Base-by-base conservation (phyloP, 2,329 filamentous ascomycete species). In the Epichloe uncinata region DNA sequence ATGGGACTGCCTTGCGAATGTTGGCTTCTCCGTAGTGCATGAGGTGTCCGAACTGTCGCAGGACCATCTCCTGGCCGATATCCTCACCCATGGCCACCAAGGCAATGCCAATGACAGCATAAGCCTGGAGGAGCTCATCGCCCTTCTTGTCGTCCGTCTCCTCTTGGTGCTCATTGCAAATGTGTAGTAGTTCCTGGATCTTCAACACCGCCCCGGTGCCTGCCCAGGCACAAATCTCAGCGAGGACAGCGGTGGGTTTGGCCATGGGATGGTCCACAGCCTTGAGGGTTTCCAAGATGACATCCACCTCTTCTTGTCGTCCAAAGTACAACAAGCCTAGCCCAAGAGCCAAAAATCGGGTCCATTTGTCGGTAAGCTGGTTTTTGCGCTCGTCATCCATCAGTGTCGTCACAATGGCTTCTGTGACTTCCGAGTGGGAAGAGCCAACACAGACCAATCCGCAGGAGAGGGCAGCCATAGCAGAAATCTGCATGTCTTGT, bases 21-120 rank as follows among this genome's bases (percentile, higher is more conserved):
- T 98, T 97, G 63, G 90, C 78, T 67, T 96, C 91, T 55, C 94
- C 93, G 62, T 98, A 98, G 71, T 98, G 93, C 93, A 98, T 98
- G 53, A 98, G 76, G 66, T 98, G 93, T 46, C 90, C 93, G 60
- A 98, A 97, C 63, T 96, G 93, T 52, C 93, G 85, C 40, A 98
- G 77, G 11, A 97, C 90, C 93, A 98, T 98, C 64, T 98, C 93
- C 66, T 98, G 93, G 5, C 94, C 94, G 50, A 98, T 84, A 52
- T 98, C 94, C 66, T 98, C 93, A 53, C 93, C 93, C 93, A 98
- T 98, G 15, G 91, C 85, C 51, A 98, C 93, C 49, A 98, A 73
- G 12, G 88, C 91, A 52, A 98, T 82, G 59, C 93, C 94, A 51
- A 98, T 78, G 3, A 98, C 91, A 50, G 93, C 93, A 63, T 98